phyloP scores from a whole-genome alignment of 345 rosid species.

The Bretschneidera sinensis region DNA sequence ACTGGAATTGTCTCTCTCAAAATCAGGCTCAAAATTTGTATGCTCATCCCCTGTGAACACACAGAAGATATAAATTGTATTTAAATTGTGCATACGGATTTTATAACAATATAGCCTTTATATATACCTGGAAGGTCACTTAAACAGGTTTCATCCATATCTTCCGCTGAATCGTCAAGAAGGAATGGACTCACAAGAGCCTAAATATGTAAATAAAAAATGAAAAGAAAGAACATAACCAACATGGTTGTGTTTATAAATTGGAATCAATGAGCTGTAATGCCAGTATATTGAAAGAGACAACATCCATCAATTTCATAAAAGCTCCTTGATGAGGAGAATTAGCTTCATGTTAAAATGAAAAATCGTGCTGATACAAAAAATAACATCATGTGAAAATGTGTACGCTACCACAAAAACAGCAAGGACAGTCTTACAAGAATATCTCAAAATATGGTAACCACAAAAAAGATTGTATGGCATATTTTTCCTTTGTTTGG shows the following conservation, averaged over 20 bases:
- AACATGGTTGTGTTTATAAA: not conserved
- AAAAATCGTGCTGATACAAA: too few species aligned
- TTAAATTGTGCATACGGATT: constrained; percentile 6
- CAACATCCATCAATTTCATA: not conserved
- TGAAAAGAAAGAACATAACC: not conserved
- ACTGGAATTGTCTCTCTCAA: constrained; percentile 23
- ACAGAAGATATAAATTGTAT: not conserved
- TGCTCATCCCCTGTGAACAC: constrained; percentile 34
- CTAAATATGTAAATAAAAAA: constrained; percentile 27
- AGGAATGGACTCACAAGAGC: constrained; percentile 86
- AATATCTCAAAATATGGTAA: too few species aligned
- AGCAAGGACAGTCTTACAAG: too few species aligned
- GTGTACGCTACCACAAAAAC: not conserved
- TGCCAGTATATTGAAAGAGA: not conserved
- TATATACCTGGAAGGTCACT: constrained; percentile 42
- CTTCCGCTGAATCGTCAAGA: constrained; percentile 53
- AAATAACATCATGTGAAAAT: too few species aligned
- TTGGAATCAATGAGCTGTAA: too few species aligned
- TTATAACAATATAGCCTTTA: not conserved
- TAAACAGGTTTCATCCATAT: constrained; percentile 26
- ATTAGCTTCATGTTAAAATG: constrained; percentile 2
- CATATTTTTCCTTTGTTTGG: not conserved
- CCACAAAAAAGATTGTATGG: not conserved
- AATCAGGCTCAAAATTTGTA: constrained; percentile 24
- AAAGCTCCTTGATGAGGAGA: not conserved